A percentile compares a stretch with the other conserved stretches of the same genome.
Conservation (phyloP, 2,329 filamentous ascomycete species). For the Sporothrix inflata region DNA sequence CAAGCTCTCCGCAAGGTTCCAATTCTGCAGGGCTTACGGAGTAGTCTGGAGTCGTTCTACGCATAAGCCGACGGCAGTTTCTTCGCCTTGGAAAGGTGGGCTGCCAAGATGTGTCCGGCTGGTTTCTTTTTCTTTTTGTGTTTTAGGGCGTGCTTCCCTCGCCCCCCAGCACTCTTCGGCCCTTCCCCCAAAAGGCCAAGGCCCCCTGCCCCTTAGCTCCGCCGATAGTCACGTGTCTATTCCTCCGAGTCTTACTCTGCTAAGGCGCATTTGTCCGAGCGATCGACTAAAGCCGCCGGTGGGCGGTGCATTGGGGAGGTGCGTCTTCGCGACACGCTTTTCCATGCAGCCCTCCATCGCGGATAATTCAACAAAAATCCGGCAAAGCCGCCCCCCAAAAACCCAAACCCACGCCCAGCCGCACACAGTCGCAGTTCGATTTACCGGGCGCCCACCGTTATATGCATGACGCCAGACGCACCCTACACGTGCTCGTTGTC, state of each 20-base stretch:
- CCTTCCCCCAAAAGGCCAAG: background rate
- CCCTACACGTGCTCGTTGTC: background rate
- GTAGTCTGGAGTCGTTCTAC: too few relatives aligned
- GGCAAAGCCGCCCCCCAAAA: too few relatives aligned
- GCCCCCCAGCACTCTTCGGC: background rate
- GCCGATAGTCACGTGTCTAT: background rate
- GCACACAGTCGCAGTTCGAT: background rate
- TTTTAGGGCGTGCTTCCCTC: too few relatives aligned
- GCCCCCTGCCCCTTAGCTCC: background rate
- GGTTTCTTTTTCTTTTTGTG: too few relatives aligned
- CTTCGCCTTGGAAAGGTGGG: too few relatives aligned
- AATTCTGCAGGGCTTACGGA: too few relatives aligned
- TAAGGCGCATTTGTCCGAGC: background rate
- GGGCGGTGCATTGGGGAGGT: background rate
- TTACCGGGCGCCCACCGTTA: background rate
- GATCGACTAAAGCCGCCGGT: background rate
- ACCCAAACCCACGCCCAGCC: background rate
- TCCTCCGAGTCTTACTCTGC: background rate
- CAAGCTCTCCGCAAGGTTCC: too few relatives aligned
- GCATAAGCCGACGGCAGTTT: too few relatives aligned
- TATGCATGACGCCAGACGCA: background rate
- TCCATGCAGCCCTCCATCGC: too few relatives aligned
- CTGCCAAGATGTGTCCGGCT: too few relatives aligned
- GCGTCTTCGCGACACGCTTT: too few relatives aligned
- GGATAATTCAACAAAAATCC: too few relatives aligned